phyloP scores from a whole-genome alignment of 306 rosid genomes.

The Ormosia semicastrata region DNA sequence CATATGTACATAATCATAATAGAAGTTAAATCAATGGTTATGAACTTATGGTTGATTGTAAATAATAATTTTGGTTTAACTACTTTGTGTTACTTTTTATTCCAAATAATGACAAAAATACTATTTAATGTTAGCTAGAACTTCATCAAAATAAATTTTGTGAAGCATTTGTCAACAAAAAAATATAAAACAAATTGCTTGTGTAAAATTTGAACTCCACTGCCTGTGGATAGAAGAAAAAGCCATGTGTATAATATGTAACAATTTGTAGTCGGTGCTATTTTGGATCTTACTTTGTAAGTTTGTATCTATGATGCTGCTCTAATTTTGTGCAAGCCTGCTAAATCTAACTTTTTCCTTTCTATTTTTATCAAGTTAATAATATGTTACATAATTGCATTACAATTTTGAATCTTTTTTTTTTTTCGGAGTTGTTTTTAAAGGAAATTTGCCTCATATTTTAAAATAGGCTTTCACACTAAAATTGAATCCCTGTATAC shows the following conservation, averaged over 20 bases:
- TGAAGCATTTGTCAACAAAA: neutral
- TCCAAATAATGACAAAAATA: neutral
- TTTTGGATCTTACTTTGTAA: neutral
- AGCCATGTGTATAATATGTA: neutral
- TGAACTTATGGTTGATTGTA: neutral
- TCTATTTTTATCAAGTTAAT: neutral
- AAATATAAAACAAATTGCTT: neutral
- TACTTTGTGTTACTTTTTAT: neutral
- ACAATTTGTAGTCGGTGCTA: neutral
- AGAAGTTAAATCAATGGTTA: neutral
- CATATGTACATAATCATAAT: too few relatives aligned
- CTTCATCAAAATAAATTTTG: neutral
- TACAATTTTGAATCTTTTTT: neutral
- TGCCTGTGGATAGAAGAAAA: neutral
- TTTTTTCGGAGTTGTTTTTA: neutral
- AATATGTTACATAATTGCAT: neutral
- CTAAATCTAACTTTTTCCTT: neutral
- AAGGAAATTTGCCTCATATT: neutral
- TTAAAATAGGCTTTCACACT: neutral
- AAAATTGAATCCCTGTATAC: neutral
- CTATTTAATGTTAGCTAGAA: neutral
- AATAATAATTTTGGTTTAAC: neutral
- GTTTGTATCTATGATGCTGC: neutral
- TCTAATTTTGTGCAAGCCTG: neutral
- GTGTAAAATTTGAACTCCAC: neutral